These are phyloP conservation scores for Pneumocystis canis DNA, from an alignment of 1,139 yeast genomes.

Conservation along the genomic window DNA sequence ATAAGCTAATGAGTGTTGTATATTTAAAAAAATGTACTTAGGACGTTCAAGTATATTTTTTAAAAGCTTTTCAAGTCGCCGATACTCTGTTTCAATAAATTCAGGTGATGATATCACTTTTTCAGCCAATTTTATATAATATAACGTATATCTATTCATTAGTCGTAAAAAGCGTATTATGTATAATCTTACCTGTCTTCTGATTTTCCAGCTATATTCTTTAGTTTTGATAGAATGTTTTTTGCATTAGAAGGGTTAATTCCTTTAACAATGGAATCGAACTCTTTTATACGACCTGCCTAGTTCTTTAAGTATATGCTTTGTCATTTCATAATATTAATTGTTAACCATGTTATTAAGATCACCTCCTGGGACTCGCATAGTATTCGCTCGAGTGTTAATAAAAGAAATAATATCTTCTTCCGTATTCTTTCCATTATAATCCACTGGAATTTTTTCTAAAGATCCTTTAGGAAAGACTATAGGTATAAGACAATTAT, in stretches of 20 bases:
- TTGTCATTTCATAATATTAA: neutral
- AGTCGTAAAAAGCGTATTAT: slow-evolving; percentile 15
- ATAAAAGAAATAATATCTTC: slow-evolving; percentile 35
- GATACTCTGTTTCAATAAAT: slow-evolving; percentile 38
- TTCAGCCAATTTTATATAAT: slow-evolving; percentile 39
- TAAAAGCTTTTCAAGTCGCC: slow-evolving; percentile 38
- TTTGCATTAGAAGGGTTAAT: slow-evolving; percentile 14
- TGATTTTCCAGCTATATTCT: slow-evolving; percentile 18
- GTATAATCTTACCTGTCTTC: slow-evolving; percentile 1
- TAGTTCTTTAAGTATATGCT: slow-evolving; percentile 12
- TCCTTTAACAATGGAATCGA: slow-evolving; percentile 25
- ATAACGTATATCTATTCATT: slow-evolving; percentile 22
- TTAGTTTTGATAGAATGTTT: slow-evolving; percentile 21
- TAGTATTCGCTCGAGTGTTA: slow-evolving; percentile 38
- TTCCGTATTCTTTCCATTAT: slow-evolving; percentile 34
- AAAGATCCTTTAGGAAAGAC: slow-evolving; percentile 31
- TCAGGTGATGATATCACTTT: slow-evolving; percentile 37
- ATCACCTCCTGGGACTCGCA: slow-evolving; percentile 40
- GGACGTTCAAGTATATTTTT: slow-evolving; percentile 24
- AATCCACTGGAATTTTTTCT: slow-evolving; percentile 25
- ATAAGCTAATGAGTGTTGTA: neutral
- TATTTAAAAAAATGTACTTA: slow-evolving; percentile 11
- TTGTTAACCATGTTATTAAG: slow-evolving; percentile 21
- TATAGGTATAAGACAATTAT: slow-evolving; percentile 37
- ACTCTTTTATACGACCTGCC: slow-evolving; percentile 42